Percentiles rank a stretch among this genome's conserved stretches.
Evolutionary conservation across 2,329 filamentous ascomycete species (phyloP).

Genomic region (Helminthosporium solani): DNA sequence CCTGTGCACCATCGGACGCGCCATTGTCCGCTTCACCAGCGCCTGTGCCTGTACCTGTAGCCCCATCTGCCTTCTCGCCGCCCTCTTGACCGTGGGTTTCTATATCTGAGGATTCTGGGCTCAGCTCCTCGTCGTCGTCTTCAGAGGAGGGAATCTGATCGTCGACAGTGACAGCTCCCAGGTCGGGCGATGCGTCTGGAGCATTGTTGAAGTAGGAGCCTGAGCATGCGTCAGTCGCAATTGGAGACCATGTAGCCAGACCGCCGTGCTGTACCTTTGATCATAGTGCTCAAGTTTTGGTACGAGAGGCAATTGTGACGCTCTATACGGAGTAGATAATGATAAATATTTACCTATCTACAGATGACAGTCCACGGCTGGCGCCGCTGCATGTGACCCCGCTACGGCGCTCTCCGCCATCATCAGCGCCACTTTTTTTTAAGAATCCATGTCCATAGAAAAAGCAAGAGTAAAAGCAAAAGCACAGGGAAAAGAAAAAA

Average conservation of each 20-base stretch:
- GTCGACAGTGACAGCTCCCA: constrained; percentile 32
- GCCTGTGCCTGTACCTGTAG: constrained; percentile 22
- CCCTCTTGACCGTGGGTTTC: constrained; percentile 18
- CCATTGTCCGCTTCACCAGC: constrained; percentile 26
- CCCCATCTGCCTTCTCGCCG: constrained; percentile 16
- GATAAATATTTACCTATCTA: no score
- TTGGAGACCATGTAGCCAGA: neutral
- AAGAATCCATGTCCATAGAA: no score
- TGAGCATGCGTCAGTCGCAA: constrained; percentile 7
- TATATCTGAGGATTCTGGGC: constrained; percentile 31
- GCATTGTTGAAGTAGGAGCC: constrained; percentile 25
- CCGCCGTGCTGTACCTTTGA: constrained; percentile 8
- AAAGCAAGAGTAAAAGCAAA: no score
- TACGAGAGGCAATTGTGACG: neutral
- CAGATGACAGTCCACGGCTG: neutral
- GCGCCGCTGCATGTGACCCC: constrained; percentile 4
- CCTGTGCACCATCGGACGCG: constrained; percentile 24
- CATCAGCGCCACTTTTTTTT: no score
- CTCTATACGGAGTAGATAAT: neutral
- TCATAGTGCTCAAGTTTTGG: constrained; percentile 6
- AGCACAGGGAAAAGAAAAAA: no score
- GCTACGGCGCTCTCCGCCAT: constrained; percentile 2
- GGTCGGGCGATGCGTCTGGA: constrained; percentile 39
- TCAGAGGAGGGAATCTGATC: constrained; percentile 40
- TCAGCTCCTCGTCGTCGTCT: constrained; percentile 39